phyloP scores from a whole-genome alignment of 805 yeast genomes.

The Sugiyamaella floridensis region DNA sequence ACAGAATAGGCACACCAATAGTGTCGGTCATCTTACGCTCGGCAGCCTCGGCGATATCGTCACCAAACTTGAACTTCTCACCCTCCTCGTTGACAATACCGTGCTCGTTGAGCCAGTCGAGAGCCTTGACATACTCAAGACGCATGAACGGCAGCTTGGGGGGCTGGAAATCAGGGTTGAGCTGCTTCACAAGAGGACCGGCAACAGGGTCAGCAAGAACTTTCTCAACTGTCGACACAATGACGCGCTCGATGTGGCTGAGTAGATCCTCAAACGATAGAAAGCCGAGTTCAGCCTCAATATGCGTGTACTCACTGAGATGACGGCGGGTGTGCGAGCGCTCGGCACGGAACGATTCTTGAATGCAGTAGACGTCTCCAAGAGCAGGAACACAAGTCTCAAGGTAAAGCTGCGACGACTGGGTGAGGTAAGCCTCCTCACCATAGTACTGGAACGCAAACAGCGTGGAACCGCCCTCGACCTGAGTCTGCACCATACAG shows the following conservation, averaged over 20 bases:
- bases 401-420: conserved; percentile 91
- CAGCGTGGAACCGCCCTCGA: conserved; percentile 97
- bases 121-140: conserved; percentile 83
- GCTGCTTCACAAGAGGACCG: conserved; percentile 80
- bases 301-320: conserved; percentile 91
- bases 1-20: conserved; percentile 84
- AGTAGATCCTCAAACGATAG: conserved; percentile 80
- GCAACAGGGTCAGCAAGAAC: conserved; percentile 86
- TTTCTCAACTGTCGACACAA: conserved; percentile 62
- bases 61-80: conserved; percentile 89
- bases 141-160: conserved; percentile 86
- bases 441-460: conserved; percentile 93
- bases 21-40: conserved; percentile 98
- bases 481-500: conserved; percentile 99
- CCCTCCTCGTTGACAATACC: conserved; percentile 93
- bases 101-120: conserved; percentile 94
- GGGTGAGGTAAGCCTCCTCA: conserved; percentile 93
- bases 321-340: conserved; percentile 98
- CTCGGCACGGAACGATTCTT: conserved; percentile 99
- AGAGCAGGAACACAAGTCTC: conserved; percentile 94
- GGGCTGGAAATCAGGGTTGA: conserved; percentile 84
- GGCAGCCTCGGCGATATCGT: conserved; percentile 98
- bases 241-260: conserved; percentile 72
- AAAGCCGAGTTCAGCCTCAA: conserved; percentile 91
- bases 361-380: conserved; percentile 96